phyloP scores from a whole-genome alignment of 768 basidiomycete genomes.

The Boletales sp. region DNA sequence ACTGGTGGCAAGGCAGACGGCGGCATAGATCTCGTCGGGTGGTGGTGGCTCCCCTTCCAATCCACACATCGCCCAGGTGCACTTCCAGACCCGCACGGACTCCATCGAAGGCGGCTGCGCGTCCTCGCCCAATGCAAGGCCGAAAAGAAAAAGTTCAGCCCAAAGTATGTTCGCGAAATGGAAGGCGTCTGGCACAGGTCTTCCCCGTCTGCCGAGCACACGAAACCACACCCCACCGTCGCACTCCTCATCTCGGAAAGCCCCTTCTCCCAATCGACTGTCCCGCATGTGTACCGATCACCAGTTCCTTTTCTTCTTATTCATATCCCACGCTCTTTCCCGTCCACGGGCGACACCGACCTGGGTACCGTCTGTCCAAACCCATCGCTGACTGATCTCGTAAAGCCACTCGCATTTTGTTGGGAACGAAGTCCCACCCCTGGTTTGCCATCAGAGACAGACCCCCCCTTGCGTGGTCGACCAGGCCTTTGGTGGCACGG shows the following conservation, averaged over 20 bases:
- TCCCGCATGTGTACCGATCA: conserved; percentile 70
- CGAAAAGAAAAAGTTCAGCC: conserved; percentile 75
- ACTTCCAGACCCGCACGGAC: conserved; percentile 13
- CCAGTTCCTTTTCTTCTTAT: conserved; percentile 76
- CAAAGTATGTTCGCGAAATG: conserved; percentile 81
- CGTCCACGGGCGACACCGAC: background rate
- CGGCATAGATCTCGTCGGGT: conserved; percentile 83
- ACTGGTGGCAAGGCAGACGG: conserved; percentile 90
- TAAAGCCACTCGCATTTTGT: conserved; percentile 16
- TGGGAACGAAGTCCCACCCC: conserved; percentile 19
- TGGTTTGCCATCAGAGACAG: background rate
- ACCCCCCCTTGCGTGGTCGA: conserved; percentile 14
- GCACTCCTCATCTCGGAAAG: conserved; percentile 81
- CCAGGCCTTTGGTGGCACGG: conserved; percentile 43
- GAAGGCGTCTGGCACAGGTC: conserved; percentile 71
- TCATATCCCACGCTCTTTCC: conserved; percentile 55
- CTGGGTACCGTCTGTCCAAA: conserved; percentile 19
- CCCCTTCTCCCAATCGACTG: conserved; percentile 67
- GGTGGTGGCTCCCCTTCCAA: conserved; percentile 81
- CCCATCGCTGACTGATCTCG: conserved; percentile 18
- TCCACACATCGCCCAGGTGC: conserved; percentile 1
- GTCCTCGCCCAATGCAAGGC: conserved; percentile 91
- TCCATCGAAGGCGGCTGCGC: conserved; percentile 53
- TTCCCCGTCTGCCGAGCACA: background rate
- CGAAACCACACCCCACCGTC: conserved; percentile 33